Percentiles rank a stretch among this genome's conserved stretches.
These are phyloP conservation scores for Comarum palustre DNA, from an alignment of 306 rosid species.

Conservation along the genomic window DNA sequence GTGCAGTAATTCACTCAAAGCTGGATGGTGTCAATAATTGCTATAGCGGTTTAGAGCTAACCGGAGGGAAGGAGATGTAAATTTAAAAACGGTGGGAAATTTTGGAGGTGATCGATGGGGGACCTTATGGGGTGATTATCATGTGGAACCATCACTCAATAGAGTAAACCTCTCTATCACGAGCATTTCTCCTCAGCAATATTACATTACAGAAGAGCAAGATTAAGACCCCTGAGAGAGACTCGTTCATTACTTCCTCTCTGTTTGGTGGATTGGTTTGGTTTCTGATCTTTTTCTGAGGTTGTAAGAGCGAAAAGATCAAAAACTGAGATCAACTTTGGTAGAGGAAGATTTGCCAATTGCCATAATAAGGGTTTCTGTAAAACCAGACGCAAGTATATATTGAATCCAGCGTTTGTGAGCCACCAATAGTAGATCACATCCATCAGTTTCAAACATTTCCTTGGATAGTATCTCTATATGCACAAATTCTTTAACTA, in stretches of 20 bases:
- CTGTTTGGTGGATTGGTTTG: conserved; percentile 7
- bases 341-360: not conserved
- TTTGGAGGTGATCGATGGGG: not conserved
- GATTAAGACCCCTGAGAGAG: conserved; percentile 38
- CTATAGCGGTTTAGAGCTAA: not conserved
- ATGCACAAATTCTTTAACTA: not conserved
- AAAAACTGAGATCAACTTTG: not conserved
- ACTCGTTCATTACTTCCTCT: conserved; percentile 10
- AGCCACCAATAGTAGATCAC: conserved; percentile 29
- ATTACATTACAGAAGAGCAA: conserved; percentile 29
- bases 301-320: not conserved
- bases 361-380: not conserved
- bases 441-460: conserved; percentile 10
- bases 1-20: not conserved
- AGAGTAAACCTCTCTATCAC: conserved; percentile 37
- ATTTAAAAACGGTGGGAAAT: conserved; percentile 16
- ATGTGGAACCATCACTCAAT: conserved; percentile 23
- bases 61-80: conserved; percentile 27
- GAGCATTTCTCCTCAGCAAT: conserved; percentile 29
- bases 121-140: conserved; percentile 22
- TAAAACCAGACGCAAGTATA: not conserved
- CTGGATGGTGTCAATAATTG: not conserved
- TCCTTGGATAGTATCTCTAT: too few relatives aligned
- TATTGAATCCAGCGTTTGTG: not conserved
- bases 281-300: conserved; percentile 1